phyloP scores from a whole-genome alignment of 352 stramenopile species.

The Globisporangium canariense region DNA sequence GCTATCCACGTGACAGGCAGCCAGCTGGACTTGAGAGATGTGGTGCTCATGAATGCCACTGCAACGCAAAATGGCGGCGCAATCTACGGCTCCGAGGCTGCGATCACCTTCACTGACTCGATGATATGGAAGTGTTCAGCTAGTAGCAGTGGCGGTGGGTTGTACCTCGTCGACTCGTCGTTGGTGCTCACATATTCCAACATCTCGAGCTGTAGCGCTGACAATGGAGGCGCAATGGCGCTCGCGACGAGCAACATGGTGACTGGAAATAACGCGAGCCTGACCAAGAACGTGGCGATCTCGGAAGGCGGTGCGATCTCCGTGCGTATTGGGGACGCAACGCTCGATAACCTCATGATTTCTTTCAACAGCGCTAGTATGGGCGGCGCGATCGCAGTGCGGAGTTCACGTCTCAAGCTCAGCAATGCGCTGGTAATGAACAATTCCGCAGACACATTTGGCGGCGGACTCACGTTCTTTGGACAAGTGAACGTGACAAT shows the following conservation, averaged over 20 bases:
- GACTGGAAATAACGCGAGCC: conserved; percentile 9
- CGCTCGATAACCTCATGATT: background rate
- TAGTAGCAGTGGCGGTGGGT: conserved; percentile 20
- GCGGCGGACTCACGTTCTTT: conserved; percentile 9
- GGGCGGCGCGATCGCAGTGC: conserved; percentile 2
- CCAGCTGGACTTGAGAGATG: conserved; percentile 20
- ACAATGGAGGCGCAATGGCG: conserved; percentile 10
- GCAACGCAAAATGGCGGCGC: conserved; percentile 28
- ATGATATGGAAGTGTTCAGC: conserved; percentile 25
- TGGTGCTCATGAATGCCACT: conserved; percentile 19
- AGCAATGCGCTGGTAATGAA: background rate
- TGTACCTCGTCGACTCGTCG: conserved; percentile 19
- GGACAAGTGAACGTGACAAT: background rate
- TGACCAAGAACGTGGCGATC: conserved; percentile 14
- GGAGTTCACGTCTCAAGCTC: background rate
- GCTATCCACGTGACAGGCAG: conserved; percentile 22
- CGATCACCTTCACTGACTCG: conserved; percentile 18
- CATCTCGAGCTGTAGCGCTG: conserved; percentile 8
- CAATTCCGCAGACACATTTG: conserved; percentile 5
- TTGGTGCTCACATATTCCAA: conserved; percentile 10
- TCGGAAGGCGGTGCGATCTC: conserved; percentile 10
- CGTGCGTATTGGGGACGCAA: background rate
- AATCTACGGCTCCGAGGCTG: conserved; percentile 25
- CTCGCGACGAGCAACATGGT: background rate
- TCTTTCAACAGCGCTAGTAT: conserved; percentile 3